phyloP scores from a whole-genome alignment of 768 basidiomycete species.

The Daedaleopsis sinensis region DNA sequence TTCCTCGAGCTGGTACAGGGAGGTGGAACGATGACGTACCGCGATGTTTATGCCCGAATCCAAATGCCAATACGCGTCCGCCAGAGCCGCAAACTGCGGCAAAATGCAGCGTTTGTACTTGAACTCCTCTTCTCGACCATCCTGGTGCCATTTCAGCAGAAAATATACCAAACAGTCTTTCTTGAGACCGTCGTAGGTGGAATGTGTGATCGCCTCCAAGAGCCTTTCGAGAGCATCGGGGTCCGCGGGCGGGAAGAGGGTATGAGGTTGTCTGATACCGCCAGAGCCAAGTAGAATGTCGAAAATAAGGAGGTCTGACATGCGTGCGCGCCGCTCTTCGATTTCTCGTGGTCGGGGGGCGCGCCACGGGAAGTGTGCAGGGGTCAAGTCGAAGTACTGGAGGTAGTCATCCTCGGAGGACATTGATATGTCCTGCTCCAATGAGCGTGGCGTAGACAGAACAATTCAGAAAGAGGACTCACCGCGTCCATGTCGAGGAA shows the following conservation, averaged over 20 bases:
- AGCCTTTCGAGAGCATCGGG: constrained; percentile 54
- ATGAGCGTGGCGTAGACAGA: not conserved
- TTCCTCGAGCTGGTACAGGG: not conserved
- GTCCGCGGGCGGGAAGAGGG: constrained; percentile 71
- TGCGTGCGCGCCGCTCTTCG: constrained; percentile 57
- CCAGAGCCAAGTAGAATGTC: constrained; percentile 73
- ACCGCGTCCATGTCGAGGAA: constrained; percentile 5
- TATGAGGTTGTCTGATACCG: constrained; percentile 58
- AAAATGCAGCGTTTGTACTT: constrained; percentile 62
- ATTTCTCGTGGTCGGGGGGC: constrained; percentile 57
- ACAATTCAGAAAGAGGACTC: not conserved
- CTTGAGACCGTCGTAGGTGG: constrained; percentile 74
- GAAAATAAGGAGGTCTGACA: constrained; percentile 70
- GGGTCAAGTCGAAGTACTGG: constrained; percentile 52
- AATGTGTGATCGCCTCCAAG: constrained; percentile 61
- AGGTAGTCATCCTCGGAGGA: constrained; percentile 4
- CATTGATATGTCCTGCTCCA: constrained; percentile 11
- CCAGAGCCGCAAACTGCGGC: constrained; percentile 72
- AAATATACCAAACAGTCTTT: constrained; percentile 82
- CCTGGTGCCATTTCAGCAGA: constrained; percentile 77
- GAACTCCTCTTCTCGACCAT: constrained; percentile 58
- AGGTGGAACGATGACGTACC: constrained; percentile 46
- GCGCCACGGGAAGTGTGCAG: constrained; percentile 61
- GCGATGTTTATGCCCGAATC: constrained; percentile 68
- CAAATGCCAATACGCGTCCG: constrained; percentile 86